Conservation (phyloP, 495 filamentous ascomycete genomes). For the Lasiosphaeriaceae sp. region DNA sequence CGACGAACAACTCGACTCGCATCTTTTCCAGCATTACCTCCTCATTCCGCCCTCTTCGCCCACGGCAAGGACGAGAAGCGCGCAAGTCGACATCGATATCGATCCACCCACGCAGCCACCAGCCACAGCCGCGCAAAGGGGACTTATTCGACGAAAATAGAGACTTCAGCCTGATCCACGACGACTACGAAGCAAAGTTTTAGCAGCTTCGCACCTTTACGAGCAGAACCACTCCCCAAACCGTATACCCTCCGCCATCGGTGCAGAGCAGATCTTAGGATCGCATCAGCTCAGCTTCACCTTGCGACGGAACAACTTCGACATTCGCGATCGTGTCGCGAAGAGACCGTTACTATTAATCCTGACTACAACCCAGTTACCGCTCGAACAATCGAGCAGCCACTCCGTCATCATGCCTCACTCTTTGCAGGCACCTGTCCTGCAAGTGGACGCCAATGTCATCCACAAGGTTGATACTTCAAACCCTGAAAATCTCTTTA, state of each 20-base stretch:
- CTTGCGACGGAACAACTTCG: slow-evolving; percentile 5
- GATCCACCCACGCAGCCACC: not conserved
- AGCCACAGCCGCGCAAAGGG: not conserved
- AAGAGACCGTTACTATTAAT: slow-evolving; percentile 14
- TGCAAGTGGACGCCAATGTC: slow-evolving; percentile 78
- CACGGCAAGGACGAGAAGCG: not conserved
- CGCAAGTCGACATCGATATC: not conserved
- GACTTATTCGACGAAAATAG: not conserved
- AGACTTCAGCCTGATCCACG: slow-evolving; percentile 6
- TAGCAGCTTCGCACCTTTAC: not conserved
- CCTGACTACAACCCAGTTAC: slow-evolving; percentile 11
- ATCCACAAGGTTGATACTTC: slow-evolving; percentile 92
- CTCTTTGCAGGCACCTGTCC: slow-evolving; percentile 46
- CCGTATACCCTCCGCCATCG: slow-evolving; percentile 12
- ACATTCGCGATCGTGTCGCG: slow-evolving; percentile 22
- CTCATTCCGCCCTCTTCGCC: not conserved
- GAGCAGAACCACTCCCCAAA: slow-evolving; percentile 3
- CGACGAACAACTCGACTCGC: not conserved
- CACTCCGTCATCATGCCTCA: slow-evolving; percentile 28
- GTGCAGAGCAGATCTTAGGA: slow-evolving; percentile 32
- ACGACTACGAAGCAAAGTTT: not conserved
- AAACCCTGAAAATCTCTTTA: slow-evolving; percentile 89
- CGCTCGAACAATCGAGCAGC: slow-evolving; percentile 34
- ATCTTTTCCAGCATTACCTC: not conserved
- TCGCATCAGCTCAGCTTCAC: slow-evolving; percentile 16